Base-by-base conservation (phyloP, 352 stramenopile species). In the Phytophthora megakarya region DNA sequence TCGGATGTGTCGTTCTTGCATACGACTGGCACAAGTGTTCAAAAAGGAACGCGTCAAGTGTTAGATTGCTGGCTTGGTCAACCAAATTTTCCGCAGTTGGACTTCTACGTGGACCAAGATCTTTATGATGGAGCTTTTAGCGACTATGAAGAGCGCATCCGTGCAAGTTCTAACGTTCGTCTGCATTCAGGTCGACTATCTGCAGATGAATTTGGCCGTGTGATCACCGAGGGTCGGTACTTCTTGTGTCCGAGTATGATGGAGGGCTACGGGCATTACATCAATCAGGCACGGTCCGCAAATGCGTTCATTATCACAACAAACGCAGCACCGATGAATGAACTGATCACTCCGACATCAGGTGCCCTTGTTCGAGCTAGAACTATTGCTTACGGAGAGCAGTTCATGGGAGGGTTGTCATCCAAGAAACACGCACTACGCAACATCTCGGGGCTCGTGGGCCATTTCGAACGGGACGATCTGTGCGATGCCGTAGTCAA, bases 221-320 rank as follows among this genome's bases (percentile, higher is more conserved):
- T 86, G 12, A 61, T 84, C 42, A 19, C 70, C 7, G 65, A 83
- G 38, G 54, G 65, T 11, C 44, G 61, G 8, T 79, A 75, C 44
- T 80, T 86, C 35, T 49, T 86, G 38, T 83, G 75, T 51, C 73
- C 77, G 15, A 86, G 77, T 30, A 55, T 70, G 26, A 64, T 75
- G 62, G 77, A 84, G 32, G 75, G 74, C 19, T 87, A 84, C 42
- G 76, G 78, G 3, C 78, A 87, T 59, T 87, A 85, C 55, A 81
- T 87, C 54, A 87, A 87, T 57, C 78, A 87, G 39, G 78, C 78
- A 18, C 54, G 78, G 18, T 79, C 78, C 0, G 61, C 75, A 2
- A 67, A 71, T 18, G 68, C 67, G 2, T 47, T 83, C 22, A 73
- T 87, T 30, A 35, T 82, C 22, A 87, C 78, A 21, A 84, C 78